These are phyloP conservation scores for Trypethelium eluteriae DNA, from an alignment of 495 filamentous ascomycete species.

Conservation along the genomic window DNA sequence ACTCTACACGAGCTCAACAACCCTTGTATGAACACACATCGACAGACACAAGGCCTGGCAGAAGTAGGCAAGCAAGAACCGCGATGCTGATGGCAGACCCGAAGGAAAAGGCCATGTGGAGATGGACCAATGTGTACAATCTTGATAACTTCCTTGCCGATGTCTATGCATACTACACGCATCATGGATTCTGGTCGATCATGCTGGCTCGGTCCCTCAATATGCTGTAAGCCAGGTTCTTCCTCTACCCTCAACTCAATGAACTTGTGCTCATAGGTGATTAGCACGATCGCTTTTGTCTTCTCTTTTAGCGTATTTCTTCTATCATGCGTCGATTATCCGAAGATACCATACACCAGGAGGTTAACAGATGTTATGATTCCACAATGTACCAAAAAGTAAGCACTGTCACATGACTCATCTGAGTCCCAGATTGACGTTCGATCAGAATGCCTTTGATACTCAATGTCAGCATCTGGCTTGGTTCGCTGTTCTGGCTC, in stretches of 20 bases:
- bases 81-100: constrained; percentile 42
- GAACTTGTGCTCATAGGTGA: not conserved
- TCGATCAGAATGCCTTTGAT: constrained; percentile 58
- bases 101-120: constrained; percentile 84
- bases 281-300: constrained; percentile 65
- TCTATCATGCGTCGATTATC: constrained; percentile 79
- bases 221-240: constrained; percentile 55
- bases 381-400: constrained; percentile 69
- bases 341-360: constrained; percentile 63
- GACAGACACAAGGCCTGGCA: constrained; percentile 10
- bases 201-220: constrained; percentile 60
- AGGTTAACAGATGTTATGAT: constrained; percentile 70
- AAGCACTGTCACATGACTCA: not conserved
- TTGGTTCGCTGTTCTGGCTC: constrained; percentile 83
- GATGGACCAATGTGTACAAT: constrained; percentile 89
- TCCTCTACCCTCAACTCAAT: not conserved
- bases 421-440: constrained; percentile 1
- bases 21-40: constrained; percentile 46
- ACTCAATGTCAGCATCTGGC: constrained; percentile 72
- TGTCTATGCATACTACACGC: constrained; percentile 83
- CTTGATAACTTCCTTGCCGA: constrained; percentile 84
- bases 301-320: constrained; percentile 79
- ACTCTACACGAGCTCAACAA: constrained; percentile 55
- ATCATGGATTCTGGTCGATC: constrained; percentile 86
- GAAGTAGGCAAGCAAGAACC: constrained; percentile 11